Conservation (phyloP, 116 monocot species). For the Zostera marina region DNA sequence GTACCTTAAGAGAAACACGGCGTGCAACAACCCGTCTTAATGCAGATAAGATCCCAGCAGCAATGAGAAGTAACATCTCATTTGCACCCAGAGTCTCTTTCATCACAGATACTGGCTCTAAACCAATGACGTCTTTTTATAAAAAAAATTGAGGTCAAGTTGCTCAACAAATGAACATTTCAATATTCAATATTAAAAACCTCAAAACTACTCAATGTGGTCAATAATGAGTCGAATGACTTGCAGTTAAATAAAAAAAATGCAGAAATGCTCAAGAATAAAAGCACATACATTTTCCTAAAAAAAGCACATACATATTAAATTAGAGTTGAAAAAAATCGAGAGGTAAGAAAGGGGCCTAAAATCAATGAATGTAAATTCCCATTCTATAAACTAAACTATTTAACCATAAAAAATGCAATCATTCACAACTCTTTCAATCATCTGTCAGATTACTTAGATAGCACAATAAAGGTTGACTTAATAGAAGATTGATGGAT, state of each 20-base stretch:
- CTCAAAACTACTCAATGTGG: background rate
- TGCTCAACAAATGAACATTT: background rate
- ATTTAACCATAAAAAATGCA: constrained; percentile 1
- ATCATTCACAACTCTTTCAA: background rate
- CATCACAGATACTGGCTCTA: constrained; percentile 22
- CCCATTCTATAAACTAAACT: background rate
- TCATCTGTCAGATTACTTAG: background rate
- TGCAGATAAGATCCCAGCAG: constrained; percentile 87
- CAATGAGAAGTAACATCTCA: constrained; percentile 53
- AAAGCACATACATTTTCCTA: too few species aligned
- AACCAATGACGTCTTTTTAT: constrained; percentile 33
- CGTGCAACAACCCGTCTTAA: constrained; percentile 86
- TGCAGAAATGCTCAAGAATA: too few species aligned
- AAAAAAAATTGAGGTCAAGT: constrained; percentile 23
- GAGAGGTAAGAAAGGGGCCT: background rate
- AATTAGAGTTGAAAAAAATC: too few species aligned
- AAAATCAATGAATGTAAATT: background rate
- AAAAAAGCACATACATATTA: too few species aligned
- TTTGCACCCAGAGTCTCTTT: constrained; percentile 33
- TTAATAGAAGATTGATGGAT: constrained; percentile 24
- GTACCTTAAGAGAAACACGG: constrained; percentile 89
- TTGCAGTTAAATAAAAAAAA: background rate
- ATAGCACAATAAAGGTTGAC: too few species aligned
- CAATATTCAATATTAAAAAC: background rate
- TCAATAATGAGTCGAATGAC: too few species aligned